Evolutionary conservation across 2,329 filamentous ascomycete genomes (phyloP).

Genomic region (Phaeomoniella chlamydospora): DNA sequence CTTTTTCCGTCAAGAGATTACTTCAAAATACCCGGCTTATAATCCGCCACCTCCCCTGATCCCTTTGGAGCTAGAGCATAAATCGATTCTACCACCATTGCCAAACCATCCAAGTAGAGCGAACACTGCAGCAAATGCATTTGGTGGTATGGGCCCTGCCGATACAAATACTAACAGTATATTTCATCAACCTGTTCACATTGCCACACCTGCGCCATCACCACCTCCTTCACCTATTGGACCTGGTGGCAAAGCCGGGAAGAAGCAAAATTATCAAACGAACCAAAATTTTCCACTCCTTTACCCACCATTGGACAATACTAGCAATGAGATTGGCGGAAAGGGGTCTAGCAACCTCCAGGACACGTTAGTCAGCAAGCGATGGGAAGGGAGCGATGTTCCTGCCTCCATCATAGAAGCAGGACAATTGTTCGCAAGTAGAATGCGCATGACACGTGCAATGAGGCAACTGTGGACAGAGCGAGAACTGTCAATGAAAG

Average conservation of each 20-base stretch:
- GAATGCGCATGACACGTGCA: slow-evolving; percentile 81
- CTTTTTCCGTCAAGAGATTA: slow-evolving; percentile 89
- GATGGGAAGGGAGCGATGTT: slow-evolving; percentile 88
- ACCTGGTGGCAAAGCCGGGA: slow-evolving; percentile 73
- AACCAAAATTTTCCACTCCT: slow-evolving; percentile 98
- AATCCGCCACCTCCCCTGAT: slow-evolving; percentile 73
- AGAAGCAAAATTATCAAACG: slow-evolving; percentile 98
- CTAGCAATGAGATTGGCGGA: slow-evolving; percentile 78
- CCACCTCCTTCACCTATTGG: slow-evolving; percentile 83
- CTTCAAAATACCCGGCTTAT: slow-evolving; percentile 94
- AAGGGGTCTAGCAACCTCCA: slow-evolving; percentile 74
- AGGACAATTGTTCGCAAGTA: slow-evolving; percentile 75
- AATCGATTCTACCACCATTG: slow-evolving; percentile 74
- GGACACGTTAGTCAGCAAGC: slow-evolving; percentile 63
- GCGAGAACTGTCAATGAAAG: slow-evolving; percentile 78
- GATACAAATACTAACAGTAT: slow-evolving; percentile 51
- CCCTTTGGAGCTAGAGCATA: slow-evolving; percentile 78
- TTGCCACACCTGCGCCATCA: slow-evolving; percentile 93
- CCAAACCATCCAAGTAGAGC: slow-evolving; percentile 56
- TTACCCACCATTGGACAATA: slow-evolving; percentile 81
- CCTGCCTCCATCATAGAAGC: slow-evolving; percentile 91
- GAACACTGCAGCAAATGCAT: slow-evolving; percentile 33
- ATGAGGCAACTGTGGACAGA: slow-evolving; percentile 93
- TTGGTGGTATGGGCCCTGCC: slow-evolving; percentile 19
- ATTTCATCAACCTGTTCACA: slow-evolving; percentile 89